Evolutionary conservation across 2,329 filamentous ascomycete genomes (phyloP).

Genomic region (Neofusicoccum kwambonambiense): DNA sequence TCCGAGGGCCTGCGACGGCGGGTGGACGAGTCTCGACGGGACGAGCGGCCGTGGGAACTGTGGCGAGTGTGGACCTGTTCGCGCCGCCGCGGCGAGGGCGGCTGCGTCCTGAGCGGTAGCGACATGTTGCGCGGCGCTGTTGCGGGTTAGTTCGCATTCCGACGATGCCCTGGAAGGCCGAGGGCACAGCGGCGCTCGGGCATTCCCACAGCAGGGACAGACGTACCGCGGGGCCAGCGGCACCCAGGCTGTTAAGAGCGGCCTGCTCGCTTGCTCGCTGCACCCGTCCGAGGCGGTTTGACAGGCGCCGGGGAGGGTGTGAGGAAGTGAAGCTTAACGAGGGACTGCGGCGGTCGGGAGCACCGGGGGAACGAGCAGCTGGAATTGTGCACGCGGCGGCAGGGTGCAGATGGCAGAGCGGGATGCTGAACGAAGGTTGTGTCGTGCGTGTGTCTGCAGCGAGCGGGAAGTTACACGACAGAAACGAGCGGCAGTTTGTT

Average conservation of each 20-base stretch:
- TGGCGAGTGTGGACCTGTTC: conserved; percentile 3
- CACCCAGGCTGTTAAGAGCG: background rate
- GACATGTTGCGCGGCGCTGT: conserved; percentile 37
- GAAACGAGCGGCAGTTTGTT: conserved; percentile 15
- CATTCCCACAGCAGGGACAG: background rate
- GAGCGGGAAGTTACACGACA: conserved; percentile 13
- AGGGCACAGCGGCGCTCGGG: background rate
- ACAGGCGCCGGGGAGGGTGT: background rate
- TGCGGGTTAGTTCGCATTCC: conserved; percentile 20
- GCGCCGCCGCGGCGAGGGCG: conserved; percentile 54
- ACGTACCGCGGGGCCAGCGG: conserved; percentile 10
- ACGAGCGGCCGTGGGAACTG: conserved; percentile 25
- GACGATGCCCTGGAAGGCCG: background rate
- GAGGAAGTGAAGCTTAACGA: background rate
- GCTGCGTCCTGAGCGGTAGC: conserved; percentile 62
- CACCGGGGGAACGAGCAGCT: conserved; percentile 6
- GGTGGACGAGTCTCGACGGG: conserved; percentile 66
- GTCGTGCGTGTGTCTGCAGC: background rate
- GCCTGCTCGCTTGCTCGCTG: background rate
- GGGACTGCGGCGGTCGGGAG: background rate
- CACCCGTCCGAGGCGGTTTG: background rate
- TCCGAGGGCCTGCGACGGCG: conserved; percentile 69
- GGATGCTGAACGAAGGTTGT: conserved; percentile 14
- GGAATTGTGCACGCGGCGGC: background rate
- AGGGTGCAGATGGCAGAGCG: background rate